Evolutionary conservation across 1,139 yeast genomes (phyloP).

Genomic region (Kodamaea alishanica): DNA sequence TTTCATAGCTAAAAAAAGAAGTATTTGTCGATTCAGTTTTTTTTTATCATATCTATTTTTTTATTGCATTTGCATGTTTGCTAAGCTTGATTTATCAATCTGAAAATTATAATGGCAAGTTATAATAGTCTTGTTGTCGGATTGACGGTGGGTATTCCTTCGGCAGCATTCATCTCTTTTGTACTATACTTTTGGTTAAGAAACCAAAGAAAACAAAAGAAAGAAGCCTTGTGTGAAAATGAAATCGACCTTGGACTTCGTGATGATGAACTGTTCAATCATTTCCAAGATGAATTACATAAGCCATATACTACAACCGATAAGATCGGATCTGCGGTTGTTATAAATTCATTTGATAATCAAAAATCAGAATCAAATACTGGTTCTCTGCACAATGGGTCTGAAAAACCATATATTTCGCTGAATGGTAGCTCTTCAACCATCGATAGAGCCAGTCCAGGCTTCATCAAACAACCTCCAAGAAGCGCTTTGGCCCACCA

Average conservation of each 20-base stretch:
- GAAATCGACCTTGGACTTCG: slow-evolving; percentile 37
- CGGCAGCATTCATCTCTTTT: slow-evolving; percentile 24
- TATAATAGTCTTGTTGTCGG: slow-evolving; percentile 33
- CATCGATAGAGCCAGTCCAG: slow-evolving; percentile 5
- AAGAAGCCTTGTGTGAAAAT: slow-evolving; percentile 29
- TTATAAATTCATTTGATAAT: background rate
- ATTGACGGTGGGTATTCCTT: slow-evolving; percentile 42
- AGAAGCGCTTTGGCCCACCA: slow-evolving; percentile 5
- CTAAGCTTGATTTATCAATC: too few relatives aligned
- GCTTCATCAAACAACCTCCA: slow-evolving; percentile 1
- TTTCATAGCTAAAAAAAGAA: background rate
- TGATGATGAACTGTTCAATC: slow-evolving; percentile 37
- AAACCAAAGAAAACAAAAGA: slow-evolving; percentile 30
- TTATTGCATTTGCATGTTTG: too few relatives aligned
- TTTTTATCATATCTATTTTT: background rate
- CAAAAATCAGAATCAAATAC: background rate
- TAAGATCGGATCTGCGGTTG: slow-evolving; percentile 1
- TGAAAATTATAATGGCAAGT: slow-evolving; percentile 4
- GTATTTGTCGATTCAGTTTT: background rate
- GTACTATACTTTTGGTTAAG: slow-evolving; percentile 26
- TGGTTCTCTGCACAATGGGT: background rate
- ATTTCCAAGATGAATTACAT: slow-evolving; percentile 40
- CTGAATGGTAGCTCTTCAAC: slow-evolving; percentile 12
- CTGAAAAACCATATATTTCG: slow-evolving; percentile 11
- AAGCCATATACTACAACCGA: slow-evolving; percentile 15